Evolutionary conservation across 805 yeast genomes (phyloP).

Genomic region (Starmera amethionina): DNA sequence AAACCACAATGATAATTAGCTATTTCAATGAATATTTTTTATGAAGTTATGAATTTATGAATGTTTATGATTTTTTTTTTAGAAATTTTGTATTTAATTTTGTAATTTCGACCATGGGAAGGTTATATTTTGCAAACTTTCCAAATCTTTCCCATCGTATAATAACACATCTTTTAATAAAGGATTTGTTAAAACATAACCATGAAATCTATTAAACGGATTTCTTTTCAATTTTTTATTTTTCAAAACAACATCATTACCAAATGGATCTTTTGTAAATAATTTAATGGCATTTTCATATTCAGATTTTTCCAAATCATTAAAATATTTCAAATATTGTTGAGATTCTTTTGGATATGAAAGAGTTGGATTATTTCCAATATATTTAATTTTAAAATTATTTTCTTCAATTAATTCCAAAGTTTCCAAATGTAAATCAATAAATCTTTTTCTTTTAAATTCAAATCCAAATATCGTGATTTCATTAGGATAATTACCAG

Average conservation of each 20-base stretch:
- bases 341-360: constrained; percentile 13
- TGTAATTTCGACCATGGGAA: not conserved
- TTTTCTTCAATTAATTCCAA: constrained; percentile 28
- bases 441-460: constrained; percentile 56
- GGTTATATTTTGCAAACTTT: not conserved
- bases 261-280: constrained; percentile 51
- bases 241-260: constrained; percentile 32
- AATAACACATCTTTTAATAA: constrained; percentile 6
- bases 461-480: constrained; percentile 65
- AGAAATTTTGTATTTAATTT: not conserved
- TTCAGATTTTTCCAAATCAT: constrained; percentile 40
- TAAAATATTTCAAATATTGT: constrained; percentile 29
- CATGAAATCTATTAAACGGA: constrained; percentile 38
- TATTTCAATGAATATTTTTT: too few relatives aligned
- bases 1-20: too few relatives aligned
- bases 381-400: constrained; percentile 28
- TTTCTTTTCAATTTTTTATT: constrained; percentile 45
- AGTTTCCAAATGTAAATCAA: constrained; percentile 43
- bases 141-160: not conserved
- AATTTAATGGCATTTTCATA: constrained; percentile 39
- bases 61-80: not conserved
- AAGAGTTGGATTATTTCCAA: constrained; percentile 52
- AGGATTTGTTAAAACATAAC: constrained; percentile 20
- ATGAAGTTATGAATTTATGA: not conserved
- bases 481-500: constrained; percentile 35